These are phyloP conservation scores for Globisporangium radiosum DNA, from an alignment of 352 stramenopile species.

Conservation along the genomic window DNA sequence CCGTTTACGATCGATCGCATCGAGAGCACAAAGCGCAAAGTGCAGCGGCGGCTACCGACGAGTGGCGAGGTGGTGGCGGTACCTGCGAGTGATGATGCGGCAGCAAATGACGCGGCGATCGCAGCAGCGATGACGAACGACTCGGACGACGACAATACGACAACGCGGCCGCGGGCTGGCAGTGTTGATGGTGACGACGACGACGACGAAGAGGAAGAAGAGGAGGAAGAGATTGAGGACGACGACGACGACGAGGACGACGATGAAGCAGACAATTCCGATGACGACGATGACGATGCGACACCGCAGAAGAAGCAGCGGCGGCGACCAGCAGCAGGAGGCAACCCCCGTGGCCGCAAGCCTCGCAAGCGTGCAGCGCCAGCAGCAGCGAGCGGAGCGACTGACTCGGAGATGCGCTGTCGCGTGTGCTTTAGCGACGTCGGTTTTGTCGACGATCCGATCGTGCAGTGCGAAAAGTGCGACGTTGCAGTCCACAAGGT, in stretches of 20 bases:
- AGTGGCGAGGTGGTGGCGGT: slow-evolving; percentile 1
- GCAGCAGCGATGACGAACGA: slow-evolving; percentile 22
- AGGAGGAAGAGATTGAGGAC: slow-evolving; percentile 33
- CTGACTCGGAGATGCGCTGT: slow-evolving; percentile 82
- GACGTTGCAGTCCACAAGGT: slow-evolving; percentile 83
- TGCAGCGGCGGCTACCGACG: slow-evolving; percentile 39
- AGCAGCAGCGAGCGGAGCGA: not conserved
- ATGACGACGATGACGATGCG: slow-evolving; percentile 23
- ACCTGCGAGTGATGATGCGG: slow-evolving; percentile 10
- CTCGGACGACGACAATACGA: slow-evolving; percentile 18
- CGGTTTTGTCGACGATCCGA: slow-evolving; percentile 81
- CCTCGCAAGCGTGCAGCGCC: slow-evolving; percentile 15
- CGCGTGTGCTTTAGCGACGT: slow-evolving; percentile 86
- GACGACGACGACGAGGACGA: slow-evolving; percentile 48
- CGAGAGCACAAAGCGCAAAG: slow-evolving; percentile 25
- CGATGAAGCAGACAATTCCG: slow-evolving; percentile 23
- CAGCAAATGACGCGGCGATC: not conserved
- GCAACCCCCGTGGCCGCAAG: slow-evolving; percentile 19
- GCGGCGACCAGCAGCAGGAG: slow-evolving; percentile 11
- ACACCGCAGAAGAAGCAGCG: slow-evolving; percentile 20
- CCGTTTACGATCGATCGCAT: slow-evolving; percentile 37
- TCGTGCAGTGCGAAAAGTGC: slow-evolving; percentile 85
- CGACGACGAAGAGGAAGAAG: slow-evolving; percentile 4
- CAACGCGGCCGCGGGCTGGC: slow-evolving; percentile 16
- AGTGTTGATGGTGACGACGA: slow-evolving; percentile 19